These are phyloP conservation scores for Yarrowia galli DNA, from an alignment of 1,139 yeast genomes.

Conservation along the genomic window DNA sequence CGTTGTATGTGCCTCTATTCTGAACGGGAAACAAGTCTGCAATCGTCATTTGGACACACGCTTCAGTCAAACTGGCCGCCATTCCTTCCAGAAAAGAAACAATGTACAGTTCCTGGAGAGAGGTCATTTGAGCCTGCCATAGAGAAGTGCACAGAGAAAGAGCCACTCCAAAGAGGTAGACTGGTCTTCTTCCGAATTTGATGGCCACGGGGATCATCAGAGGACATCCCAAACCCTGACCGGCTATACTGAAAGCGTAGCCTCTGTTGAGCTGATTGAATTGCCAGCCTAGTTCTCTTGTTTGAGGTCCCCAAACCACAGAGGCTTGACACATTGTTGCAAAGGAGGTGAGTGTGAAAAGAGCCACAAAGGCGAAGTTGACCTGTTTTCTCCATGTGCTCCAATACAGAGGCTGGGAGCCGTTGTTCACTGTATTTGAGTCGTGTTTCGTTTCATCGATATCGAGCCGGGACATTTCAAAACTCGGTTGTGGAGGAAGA, in stretches of 20 bases:
- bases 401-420: conserved; percentile 53
- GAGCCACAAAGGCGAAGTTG: conserved; percentile 52
- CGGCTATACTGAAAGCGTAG: conserved; percentile 41
- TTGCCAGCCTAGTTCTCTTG: conserved; percentile 55
- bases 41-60: conserved; percentile 48
- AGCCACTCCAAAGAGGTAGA: conserved; percentile 52
- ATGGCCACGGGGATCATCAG: conserved; percentile 57
- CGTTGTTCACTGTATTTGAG: no score
- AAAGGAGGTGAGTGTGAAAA: conserved; percentile 48
- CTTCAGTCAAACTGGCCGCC: conserved; percentile 41
- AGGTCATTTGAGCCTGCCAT: conserved; percentile 42
- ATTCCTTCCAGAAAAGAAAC: conserved; percentile 41
- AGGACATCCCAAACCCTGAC: conserved; percentile 55
- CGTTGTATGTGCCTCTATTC: conserved; percentile 59
- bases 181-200: conserved; percentile 60
- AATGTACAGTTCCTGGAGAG: conserved; percentile 41
- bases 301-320: conserved; percentile 54
- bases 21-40: conserved; percentile 61
- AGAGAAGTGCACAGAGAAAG: conserved; percentile 44
- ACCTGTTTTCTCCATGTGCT: conserved; percentile 50
- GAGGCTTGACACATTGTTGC: conserved; percentile 51
- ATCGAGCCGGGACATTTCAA: conserved; percentile 2
- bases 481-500: neutral
- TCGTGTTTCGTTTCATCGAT: neutral
- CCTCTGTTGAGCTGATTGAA: conserved; percentile 50